Evolutionary conservation across 2,329 filamentous ascomycete species (phyloP).

Genomic region (Aspergillus quadricinctus): DNA sequence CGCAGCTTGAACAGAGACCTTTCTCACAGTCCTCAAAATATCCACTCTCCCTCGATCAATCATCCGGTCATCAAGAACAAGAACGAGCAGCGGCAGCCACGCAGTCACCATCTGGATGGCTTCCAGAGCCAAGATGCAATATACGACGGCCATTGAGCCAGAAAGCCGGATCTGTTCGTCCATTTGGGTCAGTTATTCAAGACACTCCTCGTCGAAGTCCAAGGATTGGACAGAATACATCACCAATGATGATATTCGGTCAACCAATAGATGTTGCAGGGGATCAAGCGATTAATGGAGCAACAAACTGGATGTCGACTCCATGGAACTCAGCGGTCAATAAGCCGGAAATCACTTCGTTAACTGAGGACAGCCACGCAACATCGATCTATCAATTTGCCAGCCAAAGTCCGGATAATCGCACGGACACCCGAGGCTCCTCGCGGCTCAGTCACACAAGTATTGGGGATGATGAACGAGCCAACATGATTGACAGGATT

Average conservation of each 20-base stretch:
- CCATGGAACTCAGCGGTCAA: not conserved
- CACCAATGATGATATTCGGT: constrained; percentile 12
- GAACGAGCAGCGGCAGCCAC: not conserved
- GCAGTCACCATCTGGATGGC: constrained; percentile 11
- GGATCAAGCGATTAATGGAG: not conserved
- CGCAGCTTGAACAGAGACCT: not conserved
- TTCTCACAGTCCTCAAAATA: not conserved
- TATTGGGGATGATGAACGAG: not conserved
- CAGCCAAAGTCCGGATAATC: not conserved
- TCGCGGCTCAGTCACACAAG: not conserved
- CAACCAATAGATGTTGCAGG: constrained; percentile 8
- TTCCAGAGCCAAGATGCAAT: constrained; percentile 10
- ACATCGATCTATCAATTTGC: not conserved
- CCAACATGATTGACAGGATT: not conserved
- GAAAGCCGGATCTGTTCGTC: not conserved
- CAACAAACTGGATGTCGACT: constrained; percentile 12
- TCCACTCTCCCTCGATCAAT: not conserved
- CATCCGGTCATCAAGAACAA: not conserved
- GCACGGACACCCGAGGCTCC: not conserved
- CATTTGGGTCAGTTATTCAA: not conserved
- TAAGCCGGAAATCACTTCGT: not conserved
- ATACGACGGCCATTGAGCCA: constrained; percentile 5
- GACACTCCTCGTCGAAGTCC: not conserved
- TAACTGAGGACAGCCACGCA: not conserved
- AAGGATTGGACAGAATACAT: not conserved